These are phyloP conservation scores for Backusella psychrophila DNA, from an alignment of 192 early-diverging fungal species.

Conservation along the genomic window DNA sequence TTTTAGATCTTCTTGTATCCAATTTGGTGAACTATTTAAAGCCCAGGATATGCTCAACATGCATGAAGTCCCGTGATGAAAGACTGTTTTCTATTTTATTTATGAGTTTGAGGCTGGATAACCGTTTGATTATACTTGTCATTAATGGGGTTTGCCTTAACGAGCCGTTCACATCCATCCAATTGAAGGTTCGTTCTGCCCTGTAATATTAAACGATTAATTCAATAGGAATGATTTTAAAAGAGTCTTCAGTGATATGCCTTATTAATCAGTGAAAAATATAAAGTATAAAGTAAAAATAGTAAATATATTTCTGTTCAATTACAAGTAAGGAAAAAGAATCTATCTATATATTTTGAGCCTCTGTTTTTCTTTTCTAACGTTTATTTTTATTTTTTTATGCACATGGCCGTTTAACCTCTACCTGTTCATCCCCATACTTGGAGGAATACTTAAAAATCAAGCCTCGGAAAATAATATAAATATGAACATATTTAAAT, in stretches of 20 bases:
- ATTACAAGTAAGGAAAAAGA: not conserved
- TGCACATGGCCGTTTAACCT: not conserved
- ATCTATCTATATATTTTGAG: not conserved
- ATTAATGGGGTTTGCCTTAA: not conserved
- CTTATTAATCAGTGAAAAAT: not conserved
- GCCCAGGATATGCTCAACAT: not conserved
- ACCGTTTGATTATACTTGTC: not conserved
- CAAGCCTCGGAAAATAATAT: not conserved
- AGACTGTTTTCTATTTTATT: not conserved
- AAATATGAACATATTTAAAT: not conserved
- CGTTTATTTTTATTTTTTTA: not conserved
- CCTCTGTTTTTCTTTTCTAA: not conserved
- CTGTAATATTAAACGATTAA: not conserved
- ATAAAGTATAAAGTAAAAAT: not conserved
- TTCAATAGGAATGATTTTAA: not conserved
- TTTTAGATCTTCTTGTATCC: not conserved
- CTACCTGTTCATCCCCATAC: not conserved
- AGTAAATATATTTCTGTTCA: not conserved
- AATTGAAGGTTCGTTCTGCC: not conserved
- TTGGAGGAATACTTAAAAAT: not conserved
- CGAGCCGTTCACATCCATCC: too few relatives aligned
- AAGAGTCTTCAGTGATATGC: not conserved
- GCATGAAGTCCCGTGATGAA: not conserved
- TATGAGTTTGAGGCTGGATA: not conserved
- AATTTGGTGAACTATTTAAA: not conserved